Evolutionary conservation across 202 grass and related monocot genomes (phyloP).

Genomic region (Schoenoplectus triqueter): DNA sequence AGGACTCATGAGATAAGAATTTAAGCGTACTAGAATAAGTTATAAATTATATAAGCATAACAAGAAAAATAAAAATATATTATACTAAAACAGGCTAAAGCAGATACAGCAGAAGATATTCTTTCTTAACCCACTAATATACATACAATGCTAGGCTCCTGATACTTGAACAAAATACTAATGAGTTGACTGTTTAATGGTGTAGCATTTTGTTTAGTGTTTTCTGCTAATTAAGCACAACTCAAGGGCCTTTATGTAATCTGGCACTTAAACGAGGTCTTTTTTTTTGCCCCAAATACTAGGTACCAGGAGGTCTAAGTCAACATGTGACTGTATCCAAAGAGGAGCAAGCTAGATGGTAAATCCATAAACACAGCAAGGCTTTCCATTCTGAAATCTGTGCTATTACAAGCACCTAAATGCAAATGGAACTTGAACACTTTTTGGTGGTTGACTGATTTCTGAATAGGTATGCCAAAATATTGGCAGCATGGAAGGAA

Average conservation of each 20-base stretch:
- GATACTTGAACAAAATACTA: neutral
- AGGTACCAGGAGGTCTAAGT: conserved; percentile 6
- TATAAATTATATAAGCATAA: too few relatives aligned
- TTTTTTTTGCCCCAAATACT: neutral
- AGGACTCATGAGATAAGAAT: neutral
- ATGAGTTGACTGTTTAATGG: neutral
- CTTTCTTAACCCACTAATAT: neutral
- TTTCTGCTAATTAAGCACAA: neutral
- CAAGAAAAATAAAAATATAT: neutral
- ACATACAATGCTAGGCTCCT: neutral
- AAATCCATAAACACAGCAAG: neutral
- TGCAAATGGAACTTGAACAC: conserved; percentile 27
- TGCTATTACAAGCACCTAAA: neutral
- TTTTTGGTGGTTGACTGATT: conserved; percentile 5
- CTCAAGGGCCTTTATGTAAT: neutral
- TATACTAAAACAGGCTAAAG: neutral
- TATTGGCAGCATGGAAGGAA: conserved; percentile 56
- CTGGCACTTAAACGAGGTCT: neutral
- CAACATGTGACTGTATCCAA: conserved; percentile 14
- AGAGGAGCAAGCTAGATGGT: conserved; percentile 15
- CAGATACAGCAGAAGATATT: neutral
- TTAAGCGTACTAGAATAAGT: neutral
- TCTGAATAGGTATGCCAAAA: conserved; percentile 55
- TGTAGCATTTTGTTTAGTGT: too few relatives aligned
- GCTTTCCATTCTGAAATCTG: neutral